Evolutionary conservation across 345 rosid species (phyloP), one percentile per base, ranked within the genome.

Genomic region (Murraya paniculata): DNA sequence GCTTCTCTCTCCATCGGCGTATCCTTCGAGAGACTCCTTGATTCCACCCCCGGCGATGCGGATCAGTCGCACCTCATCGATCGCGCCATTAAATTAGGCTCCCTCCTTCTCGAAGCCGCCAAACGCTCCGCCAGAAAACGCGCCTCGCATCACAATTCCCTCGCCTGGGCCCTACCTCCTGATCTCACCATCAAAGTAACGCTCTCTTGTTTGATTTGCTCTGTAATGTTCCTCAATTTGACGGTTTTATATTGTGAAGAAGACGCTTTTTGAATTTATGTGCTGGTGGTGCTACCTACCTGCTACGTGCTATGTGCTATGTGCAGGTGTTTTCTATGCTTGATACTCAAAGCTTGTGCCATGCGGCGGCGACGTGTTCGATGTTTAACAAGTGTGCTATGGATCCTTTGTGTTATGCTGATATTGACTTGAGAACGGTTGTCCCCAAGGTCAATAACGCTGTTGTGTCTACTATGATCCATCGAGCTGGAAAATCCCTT

Each of bases 261-360:
- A 18, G 6, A 18, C 21, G 57, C 57, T 19, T 16, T 53, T 53
- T 53, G 57, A 53, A 53, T 53, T 53, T 53, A 53, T 53, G 57
- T 53, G 57, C 5, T 53, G 22, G 7, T 18, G 57, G 57, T 18
- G 57, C 50, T 13, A 13, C 5, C 50, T 13, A 13, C 50, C 16
- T 13, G 35, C 21, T 25, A 65, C 9, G 10, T 55, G 64, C 4
- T 25, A 65, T 39, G 10, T 55, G 64, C 4, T 69, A 31, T 38
- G 28, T 28, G 62, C 81, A 92, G 96, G 94, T 94, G 16, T 91
- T 94, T 80, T 91, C 97, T 14, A 89, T 92, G 94, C 91, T 94
- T 62, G 97, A 94, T 86, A 83, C 95, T 0, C 93, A 88, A 84
- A 92, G 96, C 86, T 82, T 91, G 68, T 89, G 94, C 84, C 89